These are phyloP conservation scores for Pseudogymnoascus sp. DNA, from an alignment of 2,329 filamentous ascomycete species.

Conservation along the genomic window DNA sequence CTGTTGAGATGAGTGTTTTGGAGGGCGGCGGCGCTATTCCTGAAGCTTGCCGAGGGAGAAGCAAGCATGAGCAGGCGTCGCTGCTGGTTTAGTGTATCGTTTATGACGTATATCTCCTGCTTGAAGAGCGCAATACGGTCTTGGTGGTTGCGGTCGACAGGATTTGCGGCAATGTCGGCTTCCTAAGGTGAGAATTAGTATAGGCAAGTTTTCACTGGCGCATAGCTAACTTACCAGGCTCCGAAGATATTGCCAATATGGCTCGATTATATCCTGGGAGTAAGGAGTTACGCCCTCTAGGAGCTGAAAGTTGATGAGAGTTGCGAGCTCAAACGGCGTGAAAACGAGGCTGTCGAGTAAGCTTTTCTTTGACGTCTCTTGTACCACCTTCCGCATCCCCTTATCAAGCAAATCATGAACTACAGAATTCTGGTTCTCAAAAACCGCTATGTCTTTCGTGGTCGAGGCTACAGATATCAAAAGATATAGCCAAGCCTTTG, in stretches of 20 bases:
- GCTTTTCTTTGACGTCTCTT: slow-evolving; percentile 10
- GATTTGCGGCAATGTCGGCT: slow-evolving; percentile 17
- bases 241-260: slow-evolving; percentile 18
- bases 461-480: slow-evolving; percentile 15
- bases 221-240: slow-evolving; percentile 13
- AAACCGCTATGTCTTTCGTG: slow-evolving; percentile 14
- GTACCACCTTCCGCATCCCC: slow-evolving; percentile 14
- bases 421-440: slow-evolving; percentile 11
- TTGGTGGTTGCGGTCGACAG: slow-evolving; percentile 19
- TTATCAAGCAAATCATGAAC: slow-evolving; percentile 13
- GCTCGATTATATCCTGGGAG: slow-evolving; percentile 15
- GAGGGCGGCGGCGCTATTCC: neutral
- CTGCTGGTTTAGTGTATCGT: slow-evolving; percentile 17
- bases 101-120: slow-evolving; percentile 19
- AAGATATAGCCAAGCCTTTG: slow-evolving; percentile 19
- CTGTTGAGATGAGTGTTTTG: slow-evolving; percentile 1
- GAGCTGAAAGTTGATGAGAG: slow-evolving; percentile 18
- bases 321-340: slow-evolving; percentile 17
- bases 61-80: slow-evolving; percentile 10
- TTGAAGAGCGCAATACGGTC: slow-evolving; percentile 17
- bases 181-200: slow-evolving; percentile 11
- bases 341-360: slow-evolving; percentile 16
- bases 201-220: neutral
- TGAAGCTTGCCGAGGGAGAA: neutral
- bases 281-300: slow-evolving; percentile 12